phyloP scores from a whole-genome alignment of 2,329 filamentous ascomycete species.

The Triangularia verruculosa region DNA sequence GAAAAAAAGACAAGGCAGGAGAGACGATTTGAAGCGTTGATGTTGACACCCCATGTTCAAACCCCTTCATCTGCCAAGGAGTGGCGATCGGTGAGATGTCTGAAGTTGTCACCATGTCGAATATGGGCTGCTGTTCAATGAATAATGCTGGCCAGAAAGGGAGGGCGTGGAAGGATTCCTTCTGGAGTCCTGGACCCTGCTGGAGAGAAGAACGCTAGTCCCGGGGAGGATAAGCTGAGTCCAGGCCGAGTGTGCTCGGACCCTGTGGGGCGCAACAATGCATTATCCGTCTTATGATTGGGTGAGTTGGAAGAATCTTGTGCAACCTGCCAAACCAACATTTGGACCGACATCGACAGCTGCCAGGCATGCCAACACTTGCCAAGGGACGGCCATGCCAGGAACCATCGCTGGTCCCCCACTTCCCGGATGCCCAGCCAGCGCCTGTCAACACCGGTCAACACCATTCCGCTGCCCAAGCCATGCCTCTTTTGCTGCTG shows the following conservation, averaged over 20 bases:
- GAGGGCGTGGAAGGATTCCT: constrained; percentile 1
- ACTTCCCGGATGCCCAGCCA: background rate
- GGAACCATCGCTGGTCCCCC: background rate
- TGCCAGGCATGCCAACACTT: constrained; percentile 8
- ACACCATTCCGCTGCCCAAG: background rate
- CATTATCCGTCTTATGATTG: background rate
- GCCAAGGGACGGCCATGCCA: constrained; percentile 2
- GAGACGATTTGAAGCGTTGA: background rate
- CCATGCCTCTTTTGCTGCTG: background rate
- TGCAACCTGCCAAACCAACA: background rate
- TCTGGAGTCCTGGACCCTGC: background rate
- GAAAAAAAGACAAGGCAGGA: background rate
- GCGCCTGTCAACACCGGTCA: constrained; percentile 3
- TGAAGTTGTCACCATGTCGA: background rate
- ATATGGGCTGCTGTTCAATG: background rate
- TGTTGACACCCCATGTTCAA: background rate
- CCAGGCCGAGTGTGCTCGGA: constrained; percentile 15
- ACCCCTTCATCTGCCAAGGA: background rate
- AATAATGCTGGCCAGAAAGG: background rate
- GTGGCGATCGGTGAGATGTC: background rate
- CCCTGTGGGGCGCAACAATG: constrained; percentile 24
- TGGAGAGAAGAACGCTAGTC: background rate
- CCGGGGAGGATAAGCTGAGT: background rate
- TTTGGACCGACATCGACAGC: background rate
- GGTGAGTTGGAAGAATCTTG: background rate